Base-by-base conservation (phyloP, 306 rosid genomes). In the Pachyrhizus erosus region DNA sequence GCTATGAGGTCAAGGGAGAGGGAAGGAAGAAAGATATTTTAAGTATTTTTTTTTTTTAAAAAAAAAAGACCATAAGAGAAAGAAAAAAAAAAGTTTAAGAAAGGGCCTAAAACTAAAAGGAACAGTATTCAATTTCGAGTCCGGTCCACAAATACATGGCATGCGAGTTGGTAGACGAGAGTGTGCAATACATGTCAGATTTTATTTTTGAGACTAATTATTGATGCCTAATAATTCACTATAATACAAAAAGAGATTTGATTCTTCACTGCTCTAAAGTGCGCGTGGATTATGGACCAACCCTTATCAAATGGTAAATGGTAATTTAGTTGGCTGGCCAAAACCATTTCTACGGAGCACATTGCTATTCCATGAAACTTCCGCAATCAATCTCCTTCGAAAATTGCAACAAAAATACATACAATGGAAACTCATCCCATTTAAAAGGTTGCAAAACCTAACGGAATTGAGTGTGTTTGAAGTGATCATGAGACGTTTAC, bases 321-420 rank as follows among this genome's bases (percentile, higher is more conserved):
- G 31, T 27, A 27, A 27, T 27, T 27, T 27, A 27, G 31, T 45
- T 45, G 21, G 14, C 5, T 17, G 43, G 13, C 24, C 33, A 2
- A 58, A 58, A 33, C 46, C 48, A 39, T 67, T 67, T 65, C 5
- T 15, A 33, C 45, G 23, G 45, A 31, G 13, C 3, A 33, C 23
- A 60, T 37, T 37, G 37, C 4, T 60, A 9, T 29, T 40, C 46
- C 46, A 46, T 77, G 73, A 77, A 77, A 64, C 64, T 77, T 77
- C 81, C 15, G 11, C 48, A 10, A 7, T 17, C 15, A 43, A 76
- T n/a, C 40, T 23, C 8, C 34, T 42, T 61, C 57, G 33, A 61
- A 60, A 9, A 48, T 40, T 76, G 58, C 43, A 60, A 5, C n/a
- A 39, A 75, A 55, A 73, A 75, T 49, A 33, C 18, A 37, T 34